Base-by-base conservation (phyloP, 2,329 filamentous ascomycete species). In the Xenoacremonium recifei region DNA sequence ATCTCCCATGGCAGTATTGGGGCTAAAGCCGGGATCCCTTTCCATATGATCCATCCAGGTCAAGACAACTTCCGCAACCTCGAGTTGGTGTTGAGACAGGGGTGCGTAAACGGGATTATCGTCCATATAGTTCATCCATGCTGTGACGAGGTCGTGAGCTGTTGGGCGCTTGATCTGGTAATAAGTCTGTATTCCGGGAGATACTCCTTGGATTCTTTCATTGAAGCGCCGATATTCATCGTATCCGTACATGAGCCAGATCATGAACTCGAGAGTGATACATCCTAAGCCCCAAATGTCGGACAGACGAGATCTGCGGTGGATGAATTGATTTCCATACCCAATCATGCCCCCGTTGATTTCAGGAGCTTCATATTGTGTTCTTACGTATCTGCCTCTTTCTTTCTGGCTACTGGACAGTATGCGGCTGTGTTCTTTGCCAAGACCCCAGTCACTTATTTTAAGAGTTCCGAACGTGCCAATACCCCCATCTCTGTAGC, bases 241-340 rank as follows among this genome's bases (percentile, higher is more conserved):
- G 4, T 10, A 13, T 3, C 42, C 57, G 13, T 48, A 45, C 0
- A 58, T 18, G 3, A 60, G 17, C 58, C 58, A 62, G 4, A 58
- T 42, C 2, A 60, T 17, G 3, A 56, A 48, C 31, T 61, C 57
- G 2, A 62, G 36, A 0, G 39, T 40, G 13, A 61, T 49, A 35
- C 56, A 59, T 3, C 59, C 59, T 27, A 61, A 40, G 0, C 57
- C 51, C 59, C 58, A 62, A 2, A 55, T 48, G 7, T 61, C 58
- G 13, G 55, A 61, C 1, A 42, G 42, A 1, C 55, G 45, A 0
- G 58, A 55, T 6, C 44, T 30, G 17, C 29, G 20, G 4, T 21
- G 4, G 6, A 23, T 7, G n/a, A 16, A 6, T 3, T 6, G 13
- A 9, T 27, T 27, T 27, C 23, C 9, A 13, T 13, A 13, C 23